Percentiles rank a stretch among this genome's conserved stretches.
Conservation (phyloP, 75 land plant genomes). For the Picea sitchensis region DNA sequence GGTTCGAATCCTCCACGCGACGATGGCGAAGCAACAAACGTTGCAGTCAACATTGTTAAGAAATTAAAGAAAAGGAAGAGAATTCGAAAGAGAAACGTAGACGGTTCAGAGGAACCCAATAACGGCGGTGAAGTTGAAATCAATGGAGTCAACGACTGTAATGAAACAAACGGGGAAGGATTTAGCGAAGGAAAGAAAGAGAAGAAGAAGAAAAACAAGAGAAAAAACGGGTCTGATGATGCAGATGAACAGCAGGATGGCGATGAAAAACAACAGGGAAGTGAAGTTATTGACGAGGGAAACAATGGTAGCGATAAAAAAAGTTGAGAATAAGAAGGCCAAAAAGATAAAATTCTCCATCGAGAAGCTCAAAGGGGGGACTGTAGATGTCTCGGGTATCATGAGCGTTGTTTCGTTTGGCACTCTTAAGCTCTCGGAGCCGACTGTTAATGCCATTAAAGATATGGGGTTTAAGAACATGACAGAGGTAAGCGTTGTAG, state of each 20-base stretch:
- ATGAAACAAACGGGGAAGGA: background rate
- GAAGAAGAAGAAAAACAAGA: slow-evolving; percentile 9
- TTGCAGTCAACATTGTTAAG: background rate
- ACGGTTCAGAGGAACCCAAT: slow-evolving; percentile 3
- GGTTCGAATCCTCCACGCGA: background rate
- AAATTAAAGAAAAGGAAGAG: background rate
- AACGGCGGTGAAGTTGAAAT: slow-evolving; percentile 10
- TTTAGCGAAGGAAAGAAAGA: slow-evolving; percentile 12
- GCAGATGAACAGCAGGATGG: background rate
- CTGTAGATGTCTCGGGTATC: slow-evolving; percentile 53
- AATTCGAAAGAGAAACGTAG: background rate
- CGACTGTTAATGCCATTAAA: slow-evolving; percentile 65
- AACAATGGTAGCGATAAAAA: slow-evolving; percentile 7
- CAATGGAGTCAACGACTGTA: background rate
- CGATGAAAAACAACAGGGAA: background rate
- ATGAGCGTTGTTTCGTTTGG: slow-evolving; percentile 67
- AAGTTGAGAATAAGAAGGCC: slow-evolving; percentile 19
- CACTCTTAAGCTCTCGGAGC: slow-evolving; percentile 57
- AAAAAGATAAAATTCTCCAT: slow-evolving; percentile 26
- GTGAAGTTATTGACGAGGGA: background rate
- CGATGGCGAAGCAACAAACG: too few relatives aligned
- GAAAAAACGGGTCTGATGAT: background rate
- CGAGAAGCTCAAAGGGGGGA: slow-evolving; percentile 25
- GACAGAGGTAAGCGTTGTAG: slow-evolving; percentile 65
- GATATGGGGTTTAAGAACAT: slow-evolving; percentile 80